Conservation (phyloP, 352 stramenopile genomes). For the Phytophthora vignae region DNA sequence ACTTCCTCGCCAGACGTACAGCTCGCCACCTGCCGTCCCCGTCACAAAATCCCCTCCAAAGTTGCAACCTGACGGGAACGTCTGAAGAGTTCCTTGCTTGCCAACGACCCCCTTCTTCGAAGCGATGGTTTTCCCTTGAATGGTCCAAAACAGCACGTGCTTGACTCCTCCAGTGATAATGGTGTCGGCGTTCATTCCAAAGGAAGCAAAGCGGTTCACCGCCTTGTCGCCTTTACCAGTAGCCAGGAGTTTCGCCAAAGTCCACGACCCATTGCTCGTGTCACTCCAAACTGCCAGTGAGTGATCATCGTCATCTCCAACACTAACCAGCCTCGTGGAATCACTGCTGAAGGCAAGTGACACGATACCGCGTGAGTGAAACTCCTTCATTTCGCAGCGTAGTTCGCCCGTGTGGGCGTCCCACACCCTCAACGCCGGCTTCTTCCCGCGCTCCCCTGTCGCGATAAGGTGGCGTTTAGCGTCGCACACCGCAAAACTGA, state of each 20-base stretch:
- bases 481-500: slow-evolving; percentile 78
- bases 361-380: slow-evolving; percentile 76
- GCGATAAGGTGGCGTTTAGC: slow-evolving; percentile 75
- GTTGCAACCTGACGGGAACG: slow-evolving; percentile 53
- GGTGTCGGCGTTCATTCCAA: slow-evolving; percentile 39
- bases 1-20: slow-evolving; percentile 68
- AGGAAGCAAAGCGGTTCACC: slow-evolving; percentile 63
- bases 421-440: slow-evolving; percentile 83
- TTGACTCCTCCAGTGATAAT: slow-evolving; percentile 74
- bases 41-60: slow-evolving; percentile 66
- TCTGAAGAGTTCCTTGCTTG: slow-evolving; percentile 66
- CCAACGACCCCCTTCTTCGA: slow-evolving; percentile 68
- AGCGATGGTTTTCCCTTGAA: slow-evolving; percentile 62
- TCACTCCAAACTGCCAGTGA: slow-evolving; percentile 82
- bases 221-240: slow-evolving; percentile 65
- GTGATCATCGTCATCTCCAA: slow-evolving; percentile 87
- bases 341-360: slow-evolving; percentile 74
- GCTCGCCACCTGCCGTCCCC: slow-evolving; percentile 54
- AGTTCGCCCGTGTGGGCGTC: slow-evolving; percentile 79
- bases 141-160: slow-evolving; percentile 73
- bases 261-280: slow-evolving; percentile 76
- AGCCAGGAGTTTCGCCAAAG: slow-evolving; percentile 46
- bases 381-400: slow-evolving; percentile 65
- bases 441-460: slow-evolving; percentile 87
- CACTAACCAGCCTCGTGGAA: slow-evolving; percentile 64